Evolutionary conservation across 1,284 basidiomycete genomes (phyloP).

Genomic region (Ceratobasidium papillatum): DNA sequence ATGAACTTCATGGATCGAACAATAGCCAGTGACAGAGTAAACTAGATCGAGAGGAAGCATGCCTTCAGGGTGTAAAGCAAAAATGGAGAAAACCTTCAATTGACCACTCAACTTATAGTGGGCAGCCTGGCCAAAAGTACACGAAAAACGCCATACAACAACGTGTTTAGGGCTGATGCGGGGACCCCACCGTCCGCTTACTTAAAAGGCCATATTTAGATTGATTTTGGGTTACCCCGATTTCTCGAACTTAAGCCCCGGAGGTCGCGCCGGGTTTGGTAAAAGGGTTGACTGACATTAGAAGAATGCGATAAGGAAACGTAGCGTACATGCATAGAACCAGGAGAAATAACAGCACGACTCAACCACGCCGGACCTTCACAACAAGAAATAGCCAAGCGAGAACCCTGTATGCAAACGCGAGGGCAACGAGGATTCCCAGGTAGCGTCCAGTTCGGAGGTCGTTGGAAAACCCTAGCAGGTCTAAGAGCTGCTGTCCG

Average conservation of each 20-base stretch:
- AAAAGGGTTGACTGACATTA: constrained; percentile 20
- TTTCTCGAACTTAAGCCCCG: not conserved
- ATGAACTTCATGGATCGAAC: not conserved
- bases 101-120: not conserved
- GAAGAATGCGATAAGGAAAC: not conserved
- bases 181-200: not conserved
- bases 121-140: not conserved
- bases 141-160: constrained; percentile 2
- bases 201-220: not conserved
- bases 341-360: not conserved
- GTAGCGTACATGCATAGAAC: not conserved
- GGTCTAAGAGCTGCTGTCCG: constrained; percentile 54
- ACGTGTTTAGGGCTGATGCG: constrained; percentile 3
- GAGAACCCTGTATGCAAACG: constrained; percentile 42
- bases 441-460: constrained; percentile 51
- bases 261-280: constrained; percentile 11
- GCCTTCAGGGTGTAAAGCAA: not conserved
- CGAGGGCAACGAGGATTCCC: constrained; percentile 52
- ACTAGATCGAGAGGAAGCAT: constrained; percentile 33
- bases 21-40: constrained; percentile 24
- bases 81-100: not conserved
- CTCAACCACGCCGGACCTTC: constrained; percentile 23
- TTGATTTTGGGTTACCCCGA: not conserved
- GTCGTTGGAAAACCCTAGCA: constrained; percentile 51
- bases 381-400: constrained; percentile 43